phyloP scores from a whole-genome alignment of 257 asterid genomes.

The Nicotiana noctiflora region DNA sequence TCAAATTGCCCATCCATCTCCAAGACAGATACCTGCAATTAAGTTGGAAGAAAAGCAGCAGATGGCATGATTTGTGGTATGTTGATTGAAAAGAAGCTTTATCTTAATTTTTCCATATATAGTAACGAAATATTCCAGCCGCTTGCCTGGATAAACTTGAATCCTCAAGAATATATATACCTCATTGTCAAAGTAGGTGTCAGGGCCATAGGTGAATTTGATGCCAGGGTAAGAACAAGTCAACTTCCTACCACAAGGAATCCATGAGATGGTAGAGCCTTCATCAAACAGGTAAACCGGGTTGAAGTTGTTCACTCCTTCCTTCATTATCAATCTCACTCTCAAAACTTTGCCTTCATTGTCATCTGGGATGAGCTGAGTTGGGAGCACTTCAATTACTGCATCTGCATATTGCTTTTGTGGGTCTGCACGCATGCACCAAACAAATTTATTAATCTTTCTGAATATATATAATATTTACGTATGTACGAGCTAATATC shows the following conservation, averaged over 20 bases:
- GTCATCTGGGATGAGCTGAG: slow-evolving; percentile 89
- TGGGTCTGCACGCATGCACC: slow-evolving; percentile 69
- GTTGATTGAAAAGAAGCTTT: not conserved
- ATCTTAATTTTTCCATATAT: not conserved
- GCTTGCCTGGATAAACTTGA: not conserved
- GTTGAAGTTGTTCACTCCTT: slow-evolving; percentile 72
- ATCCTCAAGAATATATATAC: slow-evolving; percentile 27
- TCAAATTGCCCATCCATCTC: slow-evolving; percentile 99
- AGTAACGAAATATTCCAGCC: not conserved
- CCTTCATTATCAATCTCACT: slow-evolving; percentile 84
- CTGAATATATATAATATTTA: too few species aligned
- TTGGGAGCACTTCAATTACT: slow-evolving; percentile 87
- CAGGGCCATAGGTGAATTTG: slow-evolving; percentile 87
- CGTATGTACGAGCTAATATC: too few species aligned
- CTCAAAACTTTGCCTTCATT: slow-evolving; percentile 88
- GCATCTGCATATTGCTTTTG: slow-evolving; percentile 95
- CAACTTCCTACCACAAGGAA: slow-evolving; percentile 95
- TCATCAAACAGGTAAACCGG: slow-evolving; percentile 95
- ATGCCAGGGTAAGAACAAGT: slow-evolving; percentile 99
- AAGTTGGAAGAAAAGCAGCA: not conserved
- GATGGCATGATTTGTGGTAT: not conserved
- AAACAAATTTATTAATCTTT: not conserved
- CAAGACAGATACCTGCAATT: slow-evolving; percentile 84
- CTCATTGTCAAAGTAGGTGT: slow-evolving; percentile 78
- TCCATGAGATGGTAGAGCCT: slow-evolving; percentile 93